Evolutionary conservation across 495 filamentous ascomycete species (phyloP), one percentile per base, ranked within the genome.

Genomic region (Acidiella bohemica): DNA sequence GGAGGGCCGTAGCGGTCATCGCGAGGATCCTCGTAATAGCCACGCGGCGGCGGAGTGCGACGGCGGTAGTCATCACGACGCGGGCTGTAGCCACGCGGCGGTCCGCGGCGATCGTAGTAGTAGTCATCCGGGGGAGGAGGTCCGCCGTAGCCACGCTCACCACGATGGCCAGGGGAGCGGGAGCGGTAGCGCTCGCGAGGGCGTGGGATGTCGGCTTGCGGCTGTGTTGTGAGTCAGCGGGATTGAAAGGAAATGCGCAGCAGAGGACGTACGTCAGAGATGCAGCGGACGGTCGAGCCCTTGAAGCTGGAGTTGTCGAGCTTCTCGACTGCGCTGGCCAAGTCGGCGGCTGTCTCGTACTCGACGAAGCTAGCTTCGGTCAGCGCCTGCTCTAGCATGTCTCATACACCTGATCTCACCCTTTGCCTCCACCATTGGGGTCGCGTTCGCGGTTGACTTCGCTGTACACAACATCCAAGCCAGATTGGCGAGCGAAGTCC

Each of bases 401-500:
- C n/a, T n/a, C n/a, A n/a, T n/a, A n/a, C n/a, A n/a, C n/a, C n/a
- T n/a, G 32, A 11, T 10, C 84, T 63, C 62, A 96, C 92, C 90
- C 90, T 75, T 78, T 82, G 47, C 86, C 46, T 10, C 32, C 32
- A 22, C 46, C 44, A 22, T 18, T 27, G 1, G 46, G 84, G 62
- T 85, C 82, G 47, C 81, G 82, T 51, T 93, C 90, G 55, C 90
- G 84, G 58, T 79, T 80, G 20, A 92, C 87, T 66, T 99, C 90
- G 37, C 86, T 94, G 58, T 93, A 99, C 45, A 99, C 90, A 50
- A 99, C 90, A 60, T 96, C 92, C 61, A 92, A 74, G 57, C 85
- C 84, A 63, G 87, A 92, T 59, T 87, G 82, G 56, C 90, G 88
- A 42, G 90, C 92, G 60, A 96, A 99, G 63, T 99, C 90, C 83